Evolutionary conservation across 495 filamentous ascomycete genomes (phyloP).

Genomic region (Penicillium arizonense): DNA sequence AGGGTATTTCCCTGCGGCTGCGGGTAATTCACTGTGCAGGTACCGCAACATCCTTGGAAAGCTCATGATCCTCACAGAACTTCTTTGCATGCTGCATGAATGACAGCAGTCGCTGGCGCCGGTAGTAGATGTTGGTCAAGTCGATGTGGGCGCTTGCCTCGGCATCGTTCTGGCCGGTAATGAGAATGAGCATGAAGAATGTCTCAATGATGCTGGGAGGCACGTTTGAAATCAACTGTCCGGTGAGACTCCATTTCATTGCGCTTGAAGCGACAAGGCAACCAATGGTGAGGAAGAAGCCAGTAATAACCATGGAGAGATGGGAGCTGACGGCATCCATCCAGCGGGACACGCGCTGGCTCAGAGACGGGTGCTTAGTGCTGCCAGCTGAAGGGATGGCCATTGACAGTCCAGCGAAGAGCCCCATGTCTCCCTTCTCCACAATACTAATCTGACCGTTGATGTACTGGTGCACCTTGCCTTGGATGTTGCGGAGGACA

Average conservation of each 20-base stretch:
- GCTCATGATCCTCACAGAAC: neutral
- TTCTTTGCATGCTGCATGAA: neutral
- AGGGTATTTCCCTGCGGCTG: too few species aligned
- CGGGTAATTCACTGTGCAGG: too few species aligned
- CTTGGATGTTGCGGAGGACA: constrained; percentile 37
- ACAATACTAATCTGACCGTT: constrained; percentile 21
- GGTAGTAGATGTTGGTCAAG: constrained; percentile 21
- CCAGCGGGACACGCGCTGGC: constrained; percentile 16
- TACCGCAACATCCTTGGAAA: neutral
- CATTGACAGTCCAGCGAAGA: constrained; percentile 17
- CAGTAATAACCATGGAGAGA: constrained; percentile 20
- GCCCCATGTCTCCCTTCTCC: constrained; percentile 14
- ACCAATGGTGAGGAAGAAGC: constrained; percentile 24
- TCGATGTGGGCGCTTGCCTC: constrained; percentile 21
- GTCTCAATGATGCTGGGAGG: constrained; percentile 40
- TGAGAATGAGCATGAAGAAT: constrained; percentile 40
- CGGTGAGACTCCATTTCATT: constrained; percentile 36
- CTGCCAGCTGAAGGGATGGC: neutral
- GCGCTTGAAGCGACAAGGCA: constrained; percentile 29
- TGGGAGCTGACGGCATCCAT: constrained; percentile 26
- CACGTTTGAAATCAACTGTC: constrained; percentile 40
- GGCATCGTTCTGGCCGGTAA: constrained; percentile 34
- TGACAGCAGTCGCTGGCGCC: constrained; percentile 17
- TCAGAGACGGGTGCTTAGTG: constrained; percentile 6
- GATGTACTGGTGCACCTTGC: constrained; percentile 25